phyloP scores from a whole-genome alignment of 345 rosid genomes.

The Camelina laxa region DNA sequence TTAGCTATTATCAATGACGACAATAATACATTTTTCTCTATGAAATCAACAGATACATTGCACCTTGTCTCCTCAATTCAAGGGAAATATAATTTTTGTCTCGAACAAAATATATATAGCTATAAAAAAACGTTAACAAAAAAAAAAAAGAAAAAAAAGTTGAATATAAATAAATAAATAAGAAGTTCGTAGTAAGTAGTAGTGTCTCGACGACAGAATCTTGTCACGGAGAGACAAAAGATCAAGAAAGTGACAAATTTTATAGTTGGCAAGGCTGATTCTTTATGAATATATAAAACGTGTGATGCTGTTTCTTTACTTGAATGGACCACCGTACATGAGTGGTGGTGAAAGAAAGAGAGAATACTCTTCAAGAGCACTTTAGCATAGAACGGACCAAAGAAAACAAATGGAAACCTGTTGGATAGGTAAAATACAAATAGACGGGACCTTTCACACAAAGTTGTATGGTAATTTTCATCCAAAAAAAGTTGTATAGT shows the following conservation, averaged over 20 bases:
- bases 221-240: conserved; percentile 2
- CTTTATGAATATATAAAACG: neutral
- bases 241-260: neutral
- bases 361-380: neutral
- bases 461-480: neutral
- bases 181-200: neutral
- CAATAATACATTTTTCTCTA: neutral
- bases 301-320: conserved; percentile 8
- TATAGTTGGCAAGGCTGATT: neutral
- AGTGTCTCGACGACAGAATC: neutral
- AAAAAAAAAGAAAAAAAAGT: neutral
- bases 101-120: neutral
- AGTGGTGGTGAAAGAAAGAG: neutral
- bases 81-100: neutral
- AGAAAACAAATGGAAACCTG: neutral
- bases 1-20: neutral
- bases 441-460: neutral
- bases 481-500: no score
- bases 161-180: neutral
- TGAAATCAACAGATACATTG: conserved; percentile 17
- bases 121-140: neutral
- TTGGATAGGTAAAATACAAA: neutral
- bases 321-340: neutral
- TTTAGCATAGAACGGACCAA: neutral
- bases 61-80: neutral